A percentile compares a stretch with the other conserved stretches of the same genome.
Evolutionary conservation across 1,284 basidiomycete genomes (phyloP).

Genomic region (Boletus holoroseus): DNA sequence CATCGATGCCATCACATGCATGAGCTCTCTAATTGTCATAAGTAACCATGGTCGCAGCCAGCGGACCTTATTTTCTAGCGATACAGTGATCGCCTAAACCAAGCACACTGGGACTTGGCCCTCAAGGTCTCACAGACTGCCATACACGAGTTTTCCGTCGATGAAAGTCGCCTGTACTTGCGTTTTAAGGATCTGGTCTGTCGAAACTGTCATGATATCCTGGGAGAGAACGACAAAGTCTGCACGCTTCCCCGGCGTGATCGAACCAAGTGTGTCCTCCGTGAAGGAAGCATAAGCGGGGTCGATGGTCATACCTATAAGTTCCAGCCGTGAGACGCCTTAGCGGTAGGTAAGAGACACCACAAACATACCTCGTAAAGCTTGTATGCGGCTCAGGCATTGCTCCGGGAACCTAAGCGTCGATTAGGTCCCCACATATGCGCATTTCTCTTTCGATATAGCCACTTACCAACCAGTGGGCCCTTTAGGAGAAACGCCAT

Average conservation of each 20-base stretch:
- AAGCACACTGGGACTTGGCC: background rate
- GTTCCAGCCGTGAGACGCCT: constrained; percentile 3
- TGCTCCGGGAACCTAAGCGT: constrained; percentile 71
- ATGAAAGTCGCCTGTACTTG: constrained; percentile 72
- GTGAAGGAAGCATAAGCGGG: constrained; percentile 85
- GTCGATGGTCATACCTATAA: constrained; percentile 64
- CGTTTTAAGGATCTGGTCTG: constrained; percentile 60
- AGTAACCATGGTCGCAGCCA: background rate
- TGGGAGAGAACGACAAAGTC: constrained; percentile 80
- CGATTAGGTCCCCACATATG: background rate
- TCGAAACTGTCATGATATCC: constrained; percentile 71
- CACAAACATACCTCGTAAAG: constrained; percentile 53
- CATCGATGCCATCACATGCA: background rate
- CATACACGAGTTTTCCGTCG: constrained; percentile 70
- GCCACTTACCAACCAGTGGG: constrained; percentile 67
- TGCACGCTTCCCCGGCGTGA: constrained; percentile 73
- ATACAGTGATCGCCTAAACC: background rate
- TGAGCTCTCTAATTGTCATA: background rate
- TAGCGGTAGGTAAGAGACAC: background rate
- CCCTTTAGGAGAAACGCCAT: constrained; percentile 78
- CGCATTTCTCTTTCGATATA: background rate
- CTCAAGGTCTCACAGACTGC: constrained; percentile 35
- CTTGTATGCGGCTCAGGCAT: constrained; percentile 68
- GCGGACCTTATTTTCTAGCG: background rate
- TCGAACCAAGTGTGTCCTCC: constrained; percentile 64